These are phyloP conservation scores for Auriscalpium orientale DNA, from an alignment of 768 basidiomycete species.

Conservation along the genomic window DNA sequence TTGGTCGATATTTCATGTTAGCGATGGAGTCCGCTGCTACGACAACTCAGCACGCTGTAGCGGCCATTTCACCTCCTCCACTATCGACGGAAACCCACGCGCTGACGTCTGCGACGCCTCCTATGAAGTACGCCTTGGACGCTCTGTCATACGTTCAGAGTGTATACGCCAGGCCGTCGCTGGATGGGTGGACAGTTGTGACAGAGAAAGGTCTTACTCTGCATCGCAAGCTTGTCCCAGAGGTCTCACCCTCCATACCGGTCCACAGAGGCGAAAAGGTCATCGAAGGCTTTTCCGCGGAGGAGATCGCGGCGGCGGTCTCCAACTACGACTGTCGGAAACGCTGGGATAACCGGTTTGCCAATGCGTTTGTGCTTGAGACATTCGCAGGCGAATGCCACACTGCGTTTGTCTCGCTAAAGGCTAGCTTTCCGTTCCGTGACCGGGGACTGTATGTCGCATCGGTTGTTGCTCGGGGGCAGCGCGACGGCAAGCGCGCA, in stretches of 20 bases:
- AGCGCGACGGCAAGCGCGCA: constrained; percentile 29
- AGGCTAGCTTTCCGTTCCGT: constrained; percentile 83
- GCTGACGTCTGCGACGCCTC: constrained; percentile 51
- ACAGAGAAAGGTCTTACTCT: constrained; percentile 72
- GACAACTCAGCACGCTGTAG: constrained; percentile 72
- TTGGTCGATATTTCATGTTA: constrained; percentile 64
- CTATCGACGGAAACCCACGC: constrained; percentile 32
- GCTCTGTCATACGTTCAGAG: constrained; percentile 75
- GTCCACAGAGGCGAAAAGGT: constrained; percentile 87
- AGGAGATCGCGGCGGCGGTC: constrained; percentile 76
- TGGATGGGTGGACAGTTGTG: constrained; percentile 69
- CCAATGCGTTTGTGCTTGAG: constrained; percentile 60
- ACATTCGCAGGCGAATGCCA: constrained; percentile 56
- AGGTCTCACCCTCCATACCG: constrained; percentile 73
- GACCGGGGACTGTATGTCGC: constrained; percentile 83
- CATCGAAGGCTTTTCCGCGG: constrained; percentile 88
- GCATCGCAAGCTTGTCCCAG: constrained; percentile 65
- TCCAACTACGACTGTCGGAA: constrained; percentile 63
- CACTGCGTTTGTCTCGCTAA: constrained; percentile 66
- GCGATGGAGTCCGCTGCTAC: constrained; percentile 67
- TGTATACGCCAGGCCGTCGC: constrained; percentile 46
- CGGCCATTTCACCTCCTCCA: constrained; percentile 57
- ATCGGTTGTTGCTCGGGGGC: constrained; percentile 55
- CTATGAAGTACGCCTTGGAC: constrained; percentile 77
- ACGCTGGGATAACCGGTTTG: constrained; percentile 84